These are phyloP conservation scores for Mycena olivaceomarginata DNA, from an alignment of 768 basidiomycete species.

Conservation along the genomic window DNA sequence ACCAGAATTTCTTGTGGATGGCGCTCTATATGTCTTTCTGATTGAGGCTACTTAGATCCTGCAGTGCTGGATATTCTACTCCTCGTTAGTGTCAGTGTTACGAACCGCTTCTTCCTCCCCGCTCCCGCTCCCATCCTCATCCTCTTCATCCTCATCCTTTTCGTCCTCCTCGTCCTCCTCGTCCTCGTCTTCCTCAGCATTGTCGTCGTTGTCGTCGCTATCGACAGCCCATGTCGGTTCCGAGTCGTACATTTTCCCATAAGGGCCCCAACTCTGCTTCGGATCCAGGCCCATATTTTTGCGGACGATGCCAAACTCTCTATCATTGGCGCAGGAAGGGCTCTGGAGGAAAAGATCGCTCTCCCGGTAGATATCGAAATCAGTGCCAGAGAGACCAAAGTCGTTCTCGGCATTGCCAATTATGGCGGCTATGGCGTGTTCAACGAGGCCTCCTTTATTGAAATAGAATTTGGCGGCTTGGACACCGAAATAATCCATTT, in stretches of 20 bases:
- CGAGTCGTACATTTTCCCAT: background rate
- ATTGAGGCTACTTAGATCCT: too few relatives aligned
- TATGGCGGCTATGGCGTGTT: conserved; percentile 30
- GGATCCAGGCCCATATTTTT: conserved; percentile 23
- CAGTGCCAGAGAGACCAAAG: background rate
- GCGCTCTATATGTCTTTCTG: too few relatives aligned
- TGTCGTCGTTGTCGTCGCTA: background rate
- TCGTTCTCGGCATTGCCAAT: background rate
- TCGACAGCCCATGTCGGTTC: background rate
- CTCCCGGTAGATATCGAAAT: background rate
- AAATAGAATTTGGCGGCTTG: conserved; percentile 26
- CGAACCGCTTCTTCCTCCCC: background rate
- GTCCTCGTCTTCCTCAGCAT: conserved; percentile 13
- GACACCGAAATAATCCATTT: background rate
- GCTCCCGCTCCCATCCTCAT: background rate
- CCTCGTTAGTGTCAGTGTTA: too few relatives aligned
- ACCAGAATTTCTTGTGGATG: too few relatives aligned
- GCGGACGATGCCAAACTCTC: conserved; percentile 28
- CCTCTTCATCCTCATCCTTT: background rate
- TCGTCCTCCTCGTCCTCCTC: background rate
- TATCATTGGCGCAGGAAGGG: conserved; percentile 15
- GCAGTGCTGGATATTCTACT: too few relatives aligned
- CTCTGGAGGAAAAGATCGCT: background rate
- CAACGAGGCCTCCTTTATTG: conserved; percentile 26
- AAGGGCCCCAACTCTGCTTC: conserved; percentile 15